These are phyloP conservation scores for Coemansia pectinata DNA, from an alignment of 192 early-diverging fungal species.

Conservation along the genomic window DNA sequence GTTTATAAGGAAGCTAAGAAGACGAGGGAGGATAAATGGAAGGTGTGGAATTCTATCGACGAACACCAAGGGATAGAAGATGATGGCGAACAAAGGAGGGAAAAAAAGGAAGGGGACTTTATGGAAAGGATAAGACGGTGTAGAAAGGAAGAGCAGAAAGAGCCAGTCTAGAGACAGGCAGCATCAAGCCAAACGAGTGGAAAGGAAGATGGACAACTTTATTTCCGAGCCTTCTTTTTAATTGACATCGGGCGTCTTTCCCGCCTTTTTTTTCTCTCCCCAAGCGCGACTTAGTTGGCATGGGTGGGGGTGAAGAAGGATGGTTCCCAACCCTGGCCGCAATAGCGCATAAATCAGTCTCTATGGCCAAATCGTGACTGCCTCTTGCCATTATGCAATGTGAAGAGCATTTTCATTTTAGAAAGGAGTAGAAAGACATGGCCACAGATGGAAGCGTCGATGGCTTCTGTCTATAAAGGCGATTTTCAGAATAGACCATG, in stretches of 20 bases:
- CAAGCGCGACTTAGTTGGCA: not conserved
- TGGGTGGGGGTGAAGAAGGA: not conserved
- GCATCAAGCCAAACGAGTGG: not conserved
- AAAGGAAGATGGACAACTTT: not conserved
- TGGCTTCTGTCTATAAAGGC: not conserved
- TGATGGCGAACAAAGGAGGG: not conserved
- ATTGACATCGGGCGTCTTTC: not conserved
- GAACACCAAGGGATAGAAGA: not conserved
- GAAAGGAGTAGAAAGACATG: not conserved
- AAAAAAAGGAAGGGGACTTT: not conserved
- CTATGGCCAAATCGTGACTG: not conserved
- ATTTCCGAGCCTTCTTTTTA: not conserved
- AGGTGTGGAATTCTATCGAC: slow-evolving; percentile 6
- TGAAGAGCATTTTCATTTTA: not conserved
- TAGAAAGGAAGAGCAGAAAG: not conserved
- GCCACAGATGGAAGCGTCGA: not conserved
- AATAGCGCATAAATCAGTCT: not conserved
- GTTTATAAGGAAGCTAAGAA: not conserved
- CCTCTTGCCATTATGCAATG: not conserved
- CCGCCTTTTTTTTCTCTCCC: not conserved
- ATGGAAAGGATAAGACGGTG: not conserved
- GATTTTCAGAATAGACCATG: not conserved
- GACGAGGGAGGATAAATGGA: not conserved
- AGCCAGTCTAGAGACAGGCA: not conserved
- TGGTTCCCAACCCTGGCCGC: not conserved